A percentile compares a stretch with the other conserved stretches of the same genome.
Evolutionary conservation across 306 rosid species (phyloP).

Genomic region (Prosopis cineraria): DNA sequence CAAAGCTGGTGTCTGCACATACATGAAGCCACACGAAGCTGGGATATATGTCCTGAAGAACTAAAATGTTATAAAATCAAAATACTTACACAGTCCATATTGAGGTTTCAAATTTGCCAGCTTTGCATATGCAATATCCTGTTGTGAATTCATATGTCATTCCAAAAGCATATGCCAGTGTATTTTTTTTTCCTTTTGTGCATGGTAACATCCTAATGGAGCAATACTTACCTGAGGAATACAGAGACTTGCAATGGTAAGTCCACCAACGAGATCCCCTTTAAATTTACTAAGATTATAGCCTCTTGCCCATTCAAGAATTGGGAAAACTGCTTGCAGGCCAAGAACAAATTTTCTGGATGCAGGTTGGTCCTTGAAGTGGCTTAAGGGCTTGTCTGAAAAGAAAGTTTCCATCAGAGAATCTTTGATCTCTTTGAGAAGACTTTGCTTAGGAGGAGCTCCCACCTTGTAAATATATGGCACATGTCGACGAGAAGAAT

Average conservation of each 20-base stretch:
- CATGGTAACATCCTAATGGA: background rate
- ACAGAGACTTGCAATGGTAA: constrained; percentile 84
- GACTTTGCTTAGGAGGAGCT: constrained; percentile 45
- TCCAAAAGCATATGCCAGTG: background rate
- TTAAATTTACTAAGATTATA: constrained; percentile 50
- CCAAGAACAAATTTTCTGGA: constrained; percentile 41
- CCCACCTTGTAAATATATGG: constrained; percentile 41
- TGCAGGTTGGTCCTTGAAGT: constrained; percentile 47
- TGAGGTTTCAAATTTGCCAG: constrained; percentile 49
- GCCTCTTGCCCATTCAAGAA: constrained; percentile 56
- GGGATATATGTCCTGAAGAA: background rate
- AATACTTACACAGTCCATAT: constrained; percentile 51
- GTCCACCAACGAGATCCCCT: constrained; percentile 59
- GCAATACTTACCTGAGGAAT: constrained; percentile 64
- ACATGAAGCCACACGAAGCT: background rate
- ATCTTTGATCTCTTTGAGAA: constrained; percentile 39
- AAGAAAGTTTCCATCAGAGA: constrained; percentile 47
- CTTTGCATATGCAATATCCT: constrained; percentile 53
- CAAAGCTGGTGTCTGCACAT: constrained; percentile 69
- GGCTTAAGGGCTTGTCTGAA: constrained; percentile 52
- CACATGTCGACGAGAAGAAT: constrained; percentile 39
- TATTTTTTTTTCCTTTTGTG: background rate
- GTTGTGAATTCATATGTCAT: background rate
- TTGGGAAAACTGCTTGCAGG: constrained; percentile 58
- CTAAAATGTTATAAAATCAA: constrained; percentile 16